phyloP scores from a whole-genome alignment of 148 eudicot genomes.

The Camellia sinensis region DNA sequence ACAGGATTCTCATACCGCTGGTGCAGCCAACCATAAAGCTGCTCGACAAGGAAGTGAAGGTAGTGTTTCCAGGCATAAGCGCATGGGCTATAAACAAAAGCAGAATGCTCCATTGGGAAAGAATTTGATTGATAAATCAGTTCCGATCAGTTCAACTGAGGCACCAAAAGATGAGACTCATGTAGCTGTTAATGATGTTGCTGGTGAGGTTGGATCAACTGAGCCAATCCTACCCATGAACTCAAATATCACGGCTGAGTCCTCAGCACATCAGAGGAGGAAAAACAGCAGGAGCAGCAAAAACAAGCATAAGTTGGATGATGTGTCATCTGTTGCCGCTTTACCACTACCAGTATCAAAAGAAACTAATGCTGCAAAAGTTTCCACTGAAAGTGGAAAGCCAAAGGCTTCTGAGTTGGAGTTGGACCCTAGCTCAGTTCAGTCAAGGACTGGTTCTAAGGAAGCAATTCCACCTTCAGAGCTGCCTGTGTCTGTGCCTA shows the following conservation, averaged over 20 bases:
- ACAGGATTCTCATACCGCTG: constrained; percentile 25
- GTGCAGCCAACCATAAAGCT: constrained; percentile 30
- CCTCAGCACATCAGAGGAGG: constrained; percentile 51
- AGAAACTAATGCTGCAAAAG: constrained; percentile 36
- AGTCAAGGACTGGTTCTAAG: constrained; percentile 29
- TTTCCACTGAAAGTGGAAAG: constrained; percentile 29
- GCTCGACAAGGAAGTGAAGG: constrained; percentile 38
- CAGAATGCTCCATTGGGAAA: constrained; percentile 39
- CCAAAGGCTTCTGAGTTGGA: constrained; percentile 27
- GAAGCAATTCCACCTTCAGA: constrained; percentile 34
- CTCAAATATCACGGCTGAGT: constrained; percentile 27
- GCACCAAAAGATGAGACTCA: constrained; percentile 13
- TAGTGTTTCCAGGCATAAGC: constrained; percentile 44
- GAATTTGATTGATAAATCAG: constrained; percentile 31
- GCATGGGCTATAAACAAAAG: constrained; percentile 49
- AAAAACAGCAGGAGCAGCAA: constrained; percentile 49
- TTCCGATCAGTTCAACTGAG: constrained; percentile 18
- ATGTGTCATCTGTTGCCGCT: constrained; percentile 27
- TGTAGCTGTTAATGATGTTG: constrained; percentile 14
- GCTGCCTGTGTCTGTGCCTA: constrained; percentile 33
- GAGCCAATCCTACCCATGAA: constrained; percentile 25
- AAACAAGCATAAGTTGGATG: constrained; percentile 61
- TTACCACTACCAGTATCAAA: constrained; percentile 23
- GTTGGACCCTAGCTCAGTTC: constrained; percentile 31
- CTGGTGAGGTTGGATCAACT: constrained; percentile 25